Conservation (phyloP, 805 yeast species). For the Ogataea methanolica region DNA sequence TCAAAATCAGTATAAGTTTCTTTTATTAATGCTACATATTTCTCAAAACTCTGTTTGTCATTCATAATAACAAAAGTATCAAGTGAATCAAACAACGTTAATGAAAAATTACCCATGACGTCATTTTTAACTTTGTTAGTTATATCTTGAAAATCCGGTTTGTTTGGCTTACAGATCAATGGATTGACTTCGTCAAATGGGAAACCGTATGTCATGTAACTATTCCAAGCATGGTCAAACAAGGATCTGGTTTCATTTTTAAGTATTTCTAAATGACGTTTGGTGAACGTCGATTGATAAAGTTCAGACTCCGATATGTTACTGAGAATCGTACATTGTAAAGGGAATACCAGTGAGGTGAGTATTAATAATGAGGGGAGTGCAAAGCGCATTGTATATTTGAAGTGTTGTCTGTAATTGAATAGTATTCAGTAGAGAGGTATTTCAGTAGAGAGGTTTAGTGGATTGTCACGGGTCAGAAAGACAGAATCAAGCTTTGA, state of each 20-base stretch:
- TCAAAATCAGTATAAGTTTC: conserved; percentile 42
- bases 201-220: conserved; percentile 64
- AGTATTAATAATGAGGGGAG: too few species aligned
- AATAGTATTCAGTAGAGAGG: too few species aligned
- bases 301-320: conserved; percentile 13
- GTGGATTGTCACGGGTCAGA: too few species aligned
- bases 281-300: conserved; percentile 24
- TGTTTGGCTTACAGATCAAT: conserved; percentile 60
- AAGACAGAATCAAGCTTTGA: too few species aligned
- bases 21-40: conserved; percentile 38
- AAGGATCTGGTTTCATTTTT: conserved; percentile 47
- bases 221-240: conserved; percentile 71
- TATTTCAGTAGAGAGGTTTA: too few species aligned
- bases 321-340: too few species aligned
- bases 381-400: too few species aligned
- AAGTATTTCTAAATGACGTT: conserved; percentile 17
- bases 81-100: conserved; percentile 72
- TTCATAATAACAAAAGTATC: conserved; percentile 76
- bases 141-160: conserved; percentile 53
- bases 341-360: too few species aligned
- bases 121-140: conserved; percentile 66
- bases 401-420: too few species aligned
- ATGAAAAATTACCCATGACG: conserved; percentile 77
- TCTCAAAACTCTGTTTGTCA: conserved; percentile 50
- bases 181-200: conserved; percentile 85